Conservation (phyloP, 495 filamentous ascomycete genomes). For the Coniosporium apollinis region DNA sequence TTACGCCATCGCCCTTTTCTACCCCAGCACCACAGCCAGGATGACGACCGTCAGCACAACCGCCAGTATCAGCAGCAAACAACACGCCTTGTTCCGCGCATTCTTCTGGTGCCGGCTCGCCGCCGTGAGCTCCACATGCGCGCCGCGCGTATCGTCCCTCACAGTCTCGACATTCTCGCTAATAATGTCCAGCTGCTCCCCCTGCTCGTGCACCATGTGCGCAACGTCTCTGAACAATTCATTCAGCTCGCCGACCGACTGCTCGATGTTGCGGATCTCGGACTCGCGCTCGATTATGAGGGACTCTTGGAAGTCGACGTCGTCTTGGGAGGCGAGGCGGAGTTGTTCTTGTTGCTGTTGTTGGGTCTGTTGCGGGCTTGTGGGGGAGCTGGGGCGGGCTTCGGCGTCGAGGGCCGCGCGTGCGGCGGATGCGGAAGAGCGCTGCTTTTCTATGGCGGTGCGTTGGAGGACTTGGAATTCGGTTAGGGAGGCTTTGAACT, state of each 20-base stretch:
- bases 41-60: conserved; percentile 79
- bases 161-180: conserved; percentile 71
- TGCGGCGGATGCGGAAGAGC: conserved; percentile 65
- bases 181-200: conserved; percentile 76
- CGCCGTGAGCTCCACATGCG: conserved; percentile 64
- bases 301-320: conserved; percentile 94
- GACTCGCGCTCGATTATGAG: conserved; percentile 89
- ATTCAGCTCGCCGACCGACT: conserved; percentile 85
- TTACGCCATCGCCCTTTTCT: too few relatives aligned
- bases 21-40: conserved; percentile 62
- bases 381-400: conserved; percentile 11
- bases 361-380: conserved; percentile 26
- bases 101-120: conserved; percentile 86
- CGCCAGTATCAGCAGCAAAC: conserved; percentile 75
- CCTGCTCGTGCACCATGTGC: conserved; percentile 89
- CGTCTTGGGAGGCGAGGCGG: conserved; percentile 75
- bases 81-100: conserved; percentile 81
- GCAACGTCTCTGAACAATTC: conserved; percentile 94
- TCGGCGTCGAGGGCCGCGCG: conserved; percentile 51
- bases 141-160: conserved; percentile 60
- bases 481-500: conserved; percentile 70
- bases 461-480: conserved; percentile 88
- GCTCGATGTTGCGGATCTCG: conserved; percentile 94
- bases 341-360: conserved; percentile 62
- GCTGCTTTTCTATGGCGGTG: conserved; percentile 77